Evolutionary conservation across 345 rosid species (phyloP).

Genomic region (Citrus cavaleriei): DNA sequence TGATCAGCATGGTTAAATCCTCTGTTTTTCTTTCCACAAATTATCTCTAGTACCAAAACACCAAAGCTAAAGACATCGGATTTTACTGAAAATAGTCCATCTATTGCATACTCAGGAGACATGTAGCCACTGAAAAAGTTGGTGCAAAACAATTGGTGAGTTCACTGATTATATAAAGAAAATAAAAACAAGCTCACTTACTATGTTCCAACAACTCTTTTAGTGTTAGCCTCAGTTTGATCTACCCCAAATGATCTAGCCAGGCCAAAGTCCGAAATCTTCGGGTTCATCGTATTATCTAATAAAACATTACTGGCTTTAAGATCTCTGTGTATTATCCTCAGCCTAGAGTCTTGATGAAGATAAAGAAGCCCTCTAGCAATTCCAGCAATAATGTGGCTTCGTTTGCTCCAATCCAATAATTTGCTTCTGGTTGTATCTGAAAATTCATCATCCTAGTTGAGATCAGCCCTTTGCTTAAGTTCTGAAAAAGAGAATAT

Average conservation of each 20-base stretch:
- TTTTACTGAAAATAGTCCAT: slow-evolving; percentile 27
- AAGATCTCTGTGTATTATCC: slow-evolving; percentile 28
- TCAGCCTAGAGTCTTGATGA: slow-evolving; percentile 29
- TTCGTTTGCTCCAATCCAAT: slow-evolving; percentile 11
- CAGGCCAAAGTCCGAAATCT: slow-evolving; percentile 48
- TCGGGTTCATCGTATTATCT: slow-evolving; percentile 37
- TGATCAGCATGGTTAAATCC: slow-evolving; percentile 20
- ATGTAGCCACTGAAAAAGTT: slow-evolving; percentile 24
- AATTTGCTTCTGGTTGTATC: background rate
- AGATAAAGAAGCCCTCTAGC: slow-evolving; percentile 27
- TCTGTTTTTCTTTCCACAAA: slow-evolving; percentile 23
- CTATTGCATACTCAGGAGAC: slow-evolving; percentile 27
- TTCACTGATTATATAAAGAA: background rate
- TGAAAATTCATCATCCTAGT: slow-evolving; percentile 6
- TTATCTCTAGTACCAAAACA: slow-evolving; percentile 28
- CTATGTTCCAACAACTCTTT: slow-evolving; percentile 44
- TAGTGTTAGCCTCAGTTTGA: slow-evolving; percentile 33
- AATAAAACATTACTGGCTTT: slow-evolving; percentile 43
- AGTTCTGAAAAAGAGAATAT: no score
- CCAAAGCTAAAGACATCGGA: slow-evolving; percentile 35
- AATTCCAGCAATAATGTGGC: slow-evolving; percentile 16
- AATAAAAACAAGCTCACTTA: slow-evolving; percentile 3
- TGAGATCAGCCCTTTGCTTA: background rate
- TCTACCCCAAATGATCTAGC: slow-evolving; percentile 39
- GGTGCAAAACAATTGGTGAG: background rate